Evolutionary conservation across 805 yeast species (phyloP), one percentile per base, ranked within the genome.

Genomic region (Zygoascus tannicola): DNA sequence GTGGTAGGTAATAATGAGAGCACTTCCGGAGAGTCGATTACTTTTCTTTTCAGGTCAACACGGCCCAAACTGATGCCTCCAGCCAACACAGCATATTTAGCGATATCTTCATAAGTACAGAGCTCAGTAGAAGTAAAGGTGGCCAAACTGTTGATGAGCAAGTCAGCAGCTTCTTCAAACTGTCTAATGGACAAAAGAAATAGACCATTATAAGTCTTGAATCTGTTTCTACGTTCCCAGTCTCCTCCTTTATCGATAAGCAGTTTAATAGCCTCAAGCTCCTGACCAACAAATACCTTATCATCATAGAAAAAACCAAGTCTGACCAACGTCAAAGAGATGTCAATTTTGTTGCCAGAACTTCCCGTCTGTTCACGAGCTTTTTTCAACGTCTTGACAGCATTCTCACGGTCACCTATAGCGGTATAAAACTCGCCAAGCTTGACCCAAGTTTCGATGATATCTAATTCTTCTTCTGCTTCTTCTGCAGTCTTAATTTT

Each of bases 161-260:
- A 68, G 43, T 77, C 77, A 2, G 97, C 78, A 2, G 97, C 95
- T 54, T 85, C 94, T 34, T 69, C 70, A 57, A 92, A 92, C 55
- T 85, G 79, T 58, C 98, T 78, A 22, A 88, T 80, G 5, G 95
- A 81, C 74, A 92, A 67, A 32, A 76, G 68, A 60, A 85, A 85
- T 40, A 92, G 72, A 19, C 98, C 98, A 46, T 75, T 66, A 65
- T 92, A 92, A 4, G 97, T 85, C 69, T 92, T 92, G 71, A 76
- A 86, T 54, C 96, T 71, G 67, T 92, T 92, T 58, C 95, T 80
- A 65, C 98, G 84, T 67, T 92, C 98, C 98, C 98, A 92, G 63
- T 92, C 98, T 50, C 98, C 98, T 44, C 97, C 98, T 57, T 86
- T 84, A 56, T 90, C 97, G 56, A 92, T 86, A 60, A 85, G 73